These are phyloP conservation scores for Pseudomassariella vexata DNA, from an alignment of 2,329 filamentous ascomycete genomes.

Conservation along the genomic window DNA sequence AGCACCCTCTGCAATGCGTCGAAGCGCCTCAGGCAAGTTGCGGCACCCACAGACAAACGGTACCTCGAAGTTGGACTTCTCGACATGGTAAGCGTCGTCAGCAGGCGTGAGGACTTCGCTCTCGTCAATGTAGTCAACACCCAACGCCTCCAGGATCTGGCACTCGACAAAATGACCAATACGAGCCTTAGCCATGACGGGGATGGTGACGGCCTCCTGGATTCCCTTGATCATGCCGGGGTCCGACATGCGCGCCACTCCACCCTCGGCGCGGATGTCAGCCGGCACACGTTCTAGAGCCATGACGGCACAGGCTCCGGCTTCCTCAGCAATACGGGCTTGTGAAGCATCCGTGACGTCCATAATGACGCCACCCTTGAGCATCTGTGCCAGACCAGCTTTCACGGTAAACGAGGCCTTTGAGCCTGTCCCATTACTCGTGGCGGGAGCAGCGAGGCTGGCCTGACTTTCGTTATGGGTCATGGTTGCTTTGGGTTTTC, in stretches of 20 bases:
- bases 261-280: slow-evolving; percentile 87
- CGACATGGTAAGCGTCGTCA: slow-evolving; percentile 84
- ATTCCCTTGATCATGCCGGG: slow-evolving; percentile 93
- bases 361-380: slow-evolving; percentile 99
- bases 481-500: slow-evolving; percentile 10
- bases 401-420: slow-evolving; percentile 76
- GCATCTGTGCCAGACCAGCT: slow-evolving; percentile 91
- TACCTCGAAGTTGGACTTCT: slow-evolving; percentile 74
- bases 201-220: slow-evolving; percentile 90
- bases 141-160: slow-evolving; percentile 92
- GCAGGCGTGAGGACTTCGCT: slow-evolving; percentile 95
- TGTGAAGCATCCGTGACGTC: slow-evolving; percentile 92
- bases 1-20: slow-evolving; percentile 86
- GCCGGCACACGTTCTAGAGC: slow-evolving; percentile 95
- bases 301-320: slow-evolving; percentile 95
- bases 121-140: slow-evolving; percentile 97
- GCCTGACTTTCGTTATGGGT: slow-evolving; percentile 13
- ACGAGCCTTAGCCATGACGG: slow-evolving; percentile 97
- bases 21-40: slow-evolving; percentile 86
- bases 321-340: slow-evolving; percentile 95
- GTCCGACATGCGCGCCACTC: slow-evolving; percentile 95
- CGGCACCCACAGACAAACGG: slow-evolving; percentile 97
- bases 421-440: slow-evolving; percentile 17
- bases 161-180: slow-evolving; percentile 98
- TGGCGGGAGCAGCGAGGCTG: slow-evolving; percentile 11